These are phyloP conservation scores for Artemisia tridentata DNA, from an alignment of 129 eudicot genomes.

Conservation along the genomic window DNA sequence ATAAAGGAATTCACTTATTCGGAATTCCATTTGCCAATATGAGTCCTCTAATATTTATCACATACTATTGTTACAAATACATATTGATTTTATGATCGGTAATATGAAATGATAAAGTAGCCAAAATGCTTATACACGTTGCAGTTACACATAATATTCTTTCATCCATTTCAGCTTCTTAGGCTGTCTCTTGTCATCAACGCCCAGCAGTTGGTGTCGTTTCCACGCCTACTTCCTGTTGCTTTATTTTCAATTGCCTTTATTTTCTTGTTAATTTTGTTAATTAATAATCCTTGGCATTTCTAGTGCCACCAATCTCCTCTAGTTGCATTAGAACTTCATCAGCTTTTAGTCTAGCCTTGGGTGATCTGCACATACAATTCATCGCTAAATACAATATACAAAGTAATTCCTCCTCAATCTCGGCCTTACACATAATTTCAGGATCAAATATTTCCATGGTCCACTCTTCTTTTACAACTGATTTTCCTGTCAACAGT, in stretches of 20 bases:
- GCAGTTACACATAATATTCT: too few relatives aligned
- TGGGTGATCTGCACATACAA: not conserved
- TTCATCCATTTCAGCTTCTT: too few relatives aligned
- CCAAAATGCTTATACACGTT: too few relatives aligned
- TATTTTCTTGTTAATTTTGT: not conserved
- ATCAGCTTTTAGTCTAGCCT: not conserved
- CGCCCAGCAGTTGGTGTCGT: too few relatives aligned
- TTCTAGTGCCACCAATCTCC: not conserved
- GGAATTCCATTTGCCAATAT: too few relatives aligned
- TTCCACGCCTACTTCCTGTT: too few relatives aligned
- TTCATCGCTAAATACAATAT: slow-evolving; percentile 3
- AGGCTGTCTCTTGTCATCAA: too few relatives aligned
- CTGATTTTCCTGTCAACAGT: slow-evolving; percentile 7
- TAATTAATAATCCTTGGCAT: not conserved
- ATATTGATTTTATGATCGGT: too few relatives aligned
- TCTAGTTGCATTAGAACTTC: not conserved
- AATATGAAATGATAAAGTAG: too few relatives aligned
- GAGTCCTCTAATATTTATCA: too few relatives aligned
- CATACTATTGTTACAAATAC: too few relatives aligned
- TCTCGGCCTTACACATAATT: not conserved
- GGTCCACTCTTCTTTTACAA: not conserved
- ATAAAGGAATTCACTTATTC: too few relatives aligned
- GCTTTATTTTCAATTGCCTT: not conserved
- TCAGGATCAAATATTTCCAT: not conserved
- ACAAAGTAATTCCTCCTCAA: not conserved